Base-by-base conservation (phyloP, 2,329 filamentous ascomycete species). In the Aphanoascus verrucosus region DNA sequence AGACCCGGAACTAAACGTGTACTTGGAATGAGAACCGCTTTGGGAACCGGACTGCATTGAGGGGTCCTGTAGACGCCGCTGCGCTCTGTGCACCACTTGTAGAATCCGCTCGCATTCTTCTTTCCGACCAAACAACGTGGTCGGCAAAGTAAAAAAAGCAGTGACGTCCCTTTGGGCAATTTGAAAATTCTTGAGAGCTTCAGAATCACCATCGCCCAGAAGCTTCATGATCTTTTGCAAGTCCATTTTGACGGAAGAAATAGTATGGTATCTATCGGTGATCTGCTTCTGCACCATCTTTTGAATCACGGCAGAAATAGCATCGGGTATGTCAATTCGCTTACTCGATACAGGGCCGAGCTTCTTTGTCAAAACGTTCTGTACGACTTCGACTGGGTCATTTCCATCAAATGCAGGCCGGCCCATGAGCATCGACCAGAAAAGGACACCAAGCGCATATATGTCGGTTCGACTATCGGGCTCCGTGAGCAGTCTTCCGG, bases 381-480 rank as follows among this genome's bases (percentile, higher is more conserved):
- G 90, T 59, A 97, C 88, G 43, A 96, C 88, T 62, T 96, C 90
- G 55, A 96, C 79, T 0, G 90, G 87, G 0, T 82, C 84, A 11
- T 82, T 78, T 8, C 88, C 91, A 35, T 85, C 83, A 59, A 93
- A 95, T 0, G 88, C 85, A 2, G 86, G 80, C 61, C 84, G 80
- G 28, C 89, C 88, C 1, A 87, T 86, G 44, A 94, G 74, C 63
- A 94, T 79, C 7, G 81, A 87, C 85, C 88, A 96, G 67, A 96
- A 91, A 1, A 96, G 69, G 38, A 96, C 83, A 3, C 91, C 91
- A 0, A 96, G 74, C 0, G 88, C 90, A 71, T 96, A 96, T 32
- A 96, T 94, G 67, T 97, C 91, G 14, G 91, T 96, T 40, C 91
- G 81, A 42, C 81, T 87, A 69, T 96, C 91, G 1, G 91, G 91